These are phyloP conservation scores for Tulasnella sp. DNA, from an alignment of 768 basidiomycete species.

Conservation along the genomic window DNA sequence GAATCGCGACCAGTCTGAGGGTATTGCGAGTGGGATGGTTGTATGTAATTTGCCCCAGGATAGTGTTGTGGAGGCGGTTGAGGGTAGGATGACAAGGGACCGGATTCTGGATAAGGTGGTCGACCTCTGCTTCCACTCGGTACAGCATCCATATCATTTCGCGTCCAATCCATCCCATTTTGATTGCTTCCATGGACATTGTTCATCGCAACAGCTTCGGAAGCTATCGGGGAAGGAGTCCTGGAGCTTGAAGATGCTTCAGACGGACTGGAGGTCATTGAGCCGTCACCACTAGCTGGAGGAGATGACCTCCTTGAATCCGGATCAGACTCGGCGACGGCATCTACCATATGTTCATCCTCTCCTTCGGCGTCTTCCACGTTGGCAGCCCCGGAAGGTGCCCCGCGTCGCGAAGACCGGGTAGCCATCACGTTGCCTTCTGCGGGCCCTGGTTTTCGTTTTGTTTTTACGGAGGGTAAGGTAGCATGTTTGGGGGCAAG, in stretches of 20 bases:
- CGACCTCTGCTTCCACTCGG: background rate
- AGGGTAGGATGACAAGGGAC: background rate
- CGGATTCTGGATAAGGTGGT: background rate
- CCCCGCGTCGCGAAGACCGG: slow-evolving; percentile 11
- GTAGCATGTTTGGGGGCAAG: slow-evolving; percentile 94
- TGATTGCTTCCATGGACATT: slow-evolving; percentile 4
- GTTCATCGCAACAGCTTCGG: slow-evolving; percentile 35
- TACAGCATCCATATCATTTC: background rate
- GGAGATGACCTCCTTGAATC: slow-evolving; percentile 13
- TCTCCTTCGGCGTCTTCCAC: slow-evolving; percentile 6
- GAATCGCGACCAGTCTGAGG: slow-evolving; percentile 1
- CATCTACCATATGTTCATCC: slow-evolving; percentile 8
- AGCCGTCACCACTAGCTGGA: slow-evolving; percentile 65
- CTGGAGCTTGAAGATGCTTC: slow-evolving; percentile 78
- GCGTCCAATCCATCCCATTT: slow-evolving; percentile 6
- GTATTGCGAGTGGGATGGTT: slow-evolving; percentile 4
- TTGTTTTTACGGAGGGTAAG: slow-evolving; percentile 38
- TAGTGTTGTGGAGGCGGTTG: background rate
- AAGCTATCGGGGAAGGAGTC: slow-evolving; percentile 75
- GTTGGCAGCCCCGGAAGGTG: background rate
- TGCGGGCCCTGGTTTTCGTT: slow-evolving; percentile 21
- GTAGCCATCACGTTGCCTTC: slow-evolving; percentile 14
- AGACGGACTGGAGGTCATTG: slow-evolving; percentile 82
- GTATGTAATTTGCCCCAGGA: slow-evolving; percentile 6
- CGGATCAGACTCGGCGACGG: slow-evolving; percentile 3